A percentile compares a stretch with the other conserved stretches of the same genome.
These are phyloP conservation scores for Isoetes engelmannii DNA, from an alignment of 83 land plant species.

Conservation along the genomic window DNA sequence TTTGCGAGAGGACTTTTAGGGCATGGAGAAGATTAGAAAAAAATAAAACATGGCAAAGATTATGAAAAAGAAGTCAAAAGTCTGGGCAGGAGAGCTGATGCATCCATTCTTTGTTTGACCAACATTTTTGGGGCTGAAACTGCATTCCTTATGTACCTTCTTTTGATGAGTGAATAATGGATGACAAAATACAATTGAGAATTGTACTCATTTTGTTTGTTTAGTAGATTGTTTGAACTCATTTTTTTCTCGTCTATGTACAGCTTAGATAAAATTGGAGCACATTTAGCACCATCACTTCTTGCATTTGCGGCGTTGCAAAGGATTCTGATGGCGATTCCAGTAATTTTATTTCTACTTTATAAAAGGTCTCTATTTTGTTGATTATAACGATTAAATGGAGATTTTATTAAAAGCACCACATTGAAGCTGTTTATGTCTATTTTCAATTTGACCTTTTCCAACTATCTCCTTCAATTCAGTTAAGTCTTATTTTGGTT, in stretches of 20 bases:
- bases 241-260: background rate
- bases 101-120: no score
- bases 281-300: slow-evolving; percentile 35
- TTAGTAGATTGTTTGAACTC: background rate
- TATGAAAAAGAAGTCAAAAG: no score
- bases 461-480: background rate
- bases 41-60: no score
- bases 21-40: no score
- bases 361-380: slow-evolving; percentile 20
- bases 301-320: slow-evolving; percentile 34
- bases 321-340: slow-evolving; percentile 33
- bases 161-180: background rate
- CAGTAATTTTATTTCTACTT: slow-evolving; percentile 28
- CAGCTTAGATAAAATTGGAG: slow-evolving; percentile 41
- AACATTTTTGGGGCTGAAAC: no score
- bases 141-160: no score
- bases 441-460: no score
- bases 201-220: slow-evolving; percentile 7
- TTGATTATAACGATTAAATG: background rate
- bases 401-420: background rate
- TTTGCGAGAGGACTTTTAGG: no score
- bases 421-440: no score
- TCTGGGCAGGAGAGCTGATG: no score
- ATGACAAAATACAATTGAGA: background rate
- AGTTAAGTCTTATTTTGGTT: background rate